A percentile compares a stretch with the other conserved stretches of the same genome.
These are phyloP conservation scores for Schizopora paradoxa DNA, from an alignment of 1,284 basidiomycete genomes.

Conservation along the genomic window DNA sequence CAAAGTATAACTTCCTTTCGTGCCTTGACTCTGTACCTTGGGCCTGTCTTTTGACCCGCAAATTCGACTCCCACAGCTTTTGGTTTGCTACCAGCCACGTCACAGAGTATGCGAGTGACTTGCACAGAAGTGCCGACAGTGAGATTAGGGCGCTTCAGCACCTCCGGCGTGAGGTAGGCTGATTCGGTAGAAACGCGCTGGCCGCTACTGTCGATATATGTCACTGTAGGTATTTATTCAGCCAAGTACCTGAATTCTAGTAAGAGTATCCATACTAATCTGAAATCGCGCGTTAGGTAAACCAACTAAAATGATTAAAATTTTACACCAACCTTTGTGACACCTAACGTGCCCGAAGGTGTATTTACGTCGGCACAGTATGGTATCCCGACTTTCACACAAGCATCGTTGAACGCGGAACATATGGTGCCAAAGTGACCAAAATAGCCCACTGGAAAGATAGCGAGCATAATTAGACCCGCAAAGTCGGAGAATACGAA, in stretches of 20 bases:
- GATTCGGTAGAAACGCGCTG: conserved; percentile 22
- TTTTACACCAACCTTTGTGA: conserved; percentile 19
- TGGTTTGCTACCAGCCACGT: conserved; percentile 12
- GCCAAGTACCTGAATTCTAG: conserved; percentile 8
- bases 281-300: neutral
- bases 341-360: conserved; percentile 18
- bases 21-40: conserved; percentile 19
- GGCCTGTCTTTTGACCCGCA: conserved; percentile 11
- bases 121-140: conserved; percentile 21
- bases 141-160: conserved; percentile 24
- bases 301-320: neutral
- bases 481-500: neutral
- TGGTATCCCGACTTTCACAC: conserved; percentile 18
- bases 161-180: conserved; percentile 24
- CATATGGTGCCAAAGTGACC: conserved; percentile 10
- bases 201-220: conserved; percentile 18
- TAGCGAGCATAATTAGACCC: neutral
- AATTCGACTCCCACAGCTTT: conserved; percentile 26
- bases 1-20: conserved; percentile 23
- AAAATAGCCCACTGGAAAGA: conserved; percentile 16
- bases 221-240: conserved; percentile 14
- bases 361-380: conserved; percentile 19
- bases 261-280: conserved; percentile 16
- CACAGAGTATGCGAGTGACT: conserved; percentile 24
- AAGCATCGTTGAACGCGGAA: conserved; percentile 18